Evolutionary conservation across 495 filamentous ascomycete species (phyloP).

Genomic region (Aspergillus olivimuriae): DNA sequence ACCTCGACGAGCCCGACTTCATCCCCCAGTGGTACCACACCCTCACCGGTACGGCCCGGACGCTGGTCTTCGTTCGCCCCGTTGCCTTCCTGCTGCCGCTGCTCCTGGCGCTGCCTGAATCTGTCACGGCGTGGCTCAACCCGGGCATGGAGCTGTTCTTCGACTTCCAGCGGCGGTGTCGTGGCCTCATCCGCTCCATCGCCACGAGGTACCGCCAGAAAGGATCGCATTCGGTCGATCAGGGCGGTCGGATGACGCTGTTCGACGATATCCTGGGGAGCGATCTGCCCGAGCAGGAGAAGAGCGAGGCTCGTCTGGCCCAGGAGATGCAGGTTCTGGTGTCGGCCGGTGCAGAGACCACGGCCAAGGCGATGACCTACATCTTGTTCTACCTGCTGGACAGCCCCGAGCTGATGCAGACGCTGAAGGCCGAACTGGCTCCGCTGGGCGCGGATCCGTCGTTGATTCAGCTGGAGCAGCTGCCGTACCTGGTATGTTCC

Average conservation of each 20-base stretch:
- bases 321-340: constrained; percentile 39
- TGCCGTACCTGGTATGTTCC: constrained; percentile 27
- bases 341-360: constrained; percentile 43
- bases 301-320: constrained; percentile 23
- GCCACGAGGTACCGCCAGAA: constrained; percentile 4
- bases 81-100: constrained; percentile 21
- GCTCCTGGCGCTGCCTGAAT: constrained; percentile 20
- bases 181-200: neutral
- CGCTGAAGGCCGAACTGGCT: constrained; percentile 23
- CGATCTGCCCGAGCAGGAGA: constrained; percentile 33
- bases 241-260: constrained; percentile 18
- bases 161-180: constrained; percentile 10
- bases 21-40: constrained; percentile 22
- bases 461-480: constrained; percentile 22
- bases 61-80: constrained; percentile 17
- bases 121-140: constrained; percentile 17
- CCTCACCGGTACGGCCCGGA: constrained; percentile 17
- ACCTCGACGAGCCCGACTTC: constrained; percentile 33
- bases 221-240: constrained; percentile 5
- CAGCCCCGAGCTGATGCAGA: constrained; percentile 24
- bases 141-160: constrained; percentile 22
- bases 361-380: constrained; percentile 29
- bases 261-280: constrained; percentile 35
- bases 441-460: constrained; percentile 12
- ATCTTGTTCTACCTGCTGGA: constrained; percentile 36